A percentile compares a stretch with the other conserved stretches of the same genome.
phyloP scores from a whole-genome alignment of 805 yeast species.

The Suhomyces emberorum region DNA sequence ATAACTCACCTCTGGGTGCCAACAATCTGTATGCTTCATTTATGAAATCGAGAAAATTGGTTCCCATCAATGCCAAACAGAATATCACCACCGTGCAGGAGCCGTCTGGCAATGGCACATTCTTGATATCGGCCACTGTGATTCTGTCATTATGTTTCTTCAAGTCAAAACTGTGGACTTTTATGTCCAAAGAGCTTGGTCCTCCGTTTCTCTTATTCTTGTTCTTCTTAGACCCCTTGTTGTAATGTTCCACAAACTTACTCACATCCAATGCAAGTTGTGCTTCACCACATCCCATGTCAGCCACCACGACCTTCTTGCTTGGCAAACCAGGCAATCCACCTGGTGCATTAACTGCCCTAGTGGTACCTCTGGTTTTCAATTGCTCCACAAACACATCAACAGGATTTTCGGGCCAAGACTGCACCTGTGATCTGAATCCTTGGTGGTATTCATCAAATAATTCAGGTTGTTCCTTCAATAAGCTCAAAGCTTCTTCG shows the following conservation, averaged over 20 bases:
- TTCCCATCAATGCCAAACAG: conserved; percentile 96
- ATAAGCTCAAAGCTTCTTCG: conserved; percentile 66
- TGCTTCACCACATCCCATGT: conserved; percentile 99
- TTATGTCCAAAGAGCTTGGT: conserved; percentile 43
- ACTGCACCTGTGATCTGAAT: conserved; percentile 87
- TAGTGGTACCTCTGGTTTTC: conserved; percentile 48
- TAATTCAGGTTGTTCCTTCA: conserved; percentile 77
- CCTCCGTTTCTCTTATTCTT: conserved; percentile 17
- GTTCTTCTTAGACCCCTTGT: conserved; percentile 22
- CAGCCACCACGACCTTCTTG: conserved; percentile 78
- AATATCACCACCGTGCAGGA: conserved; percentile 88
- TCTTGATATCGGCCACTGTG: conserved; percentile 93
- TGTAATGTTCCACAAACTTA: conserved; percentile 40
- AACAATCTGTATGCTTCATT: conserved; percentile 84
- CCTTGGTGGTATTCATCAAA: conserved; percentile 96
- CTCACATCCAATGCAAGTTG: conserved; percentile 69
- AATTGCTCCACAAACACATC: conserved; percentile 78
- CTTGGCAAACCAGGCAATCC: conserved; percentile 78
- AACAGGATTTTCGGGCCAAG: conserved; percentile 99
- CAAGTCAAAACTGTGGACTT: conserved; percentile 87
- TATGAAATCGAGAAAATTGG: conserved; percentile 89
- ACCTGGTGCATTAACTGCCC: conserved; percentile 90
- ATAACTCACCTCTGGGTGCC: conserved; percentile 87
- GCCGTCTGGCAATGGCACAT: conserved; percentile 78
- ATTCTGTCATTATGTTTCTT: conserved; percentile 84